Conservation (phyloP, 2,329 filamentous ascomycete species). For the Lachnellula cervina region DNA sequence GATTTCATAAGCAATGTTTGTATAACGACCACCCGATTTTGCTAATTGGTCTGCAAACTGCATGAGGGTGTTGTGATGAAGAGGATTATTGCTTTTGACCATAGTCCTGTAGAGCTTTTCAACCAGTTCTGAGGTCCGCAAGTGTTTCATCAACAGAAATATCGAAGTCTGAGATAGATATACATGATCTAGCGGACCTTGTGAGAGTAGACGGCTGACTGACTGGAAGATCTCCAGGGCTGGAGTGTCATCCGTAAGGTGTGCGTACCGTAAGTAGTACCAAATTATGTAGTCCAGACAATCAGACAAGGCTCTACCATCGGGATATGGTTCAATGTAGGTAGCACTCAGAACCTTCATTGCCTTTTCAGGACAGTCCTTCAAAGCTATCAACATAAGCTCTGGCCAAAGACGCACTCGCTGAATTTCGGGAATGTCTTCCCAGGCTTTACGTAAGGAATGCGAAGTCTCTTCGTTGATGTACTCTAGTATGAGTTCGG, state of each 20-base stretch:
- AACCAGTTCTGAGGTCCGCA: conserved; percentile 9
- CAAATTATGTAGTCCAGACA: conserved; percentile 22
- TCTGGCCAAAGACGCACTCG: conserved; percentile 15
- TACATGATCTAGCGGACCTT: conserved; percentile 10
- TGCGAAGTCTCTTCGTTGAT: background rate
- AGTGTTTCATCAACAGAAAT: conserved; percentile 15
- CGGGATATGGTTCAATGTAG: conserved; percentile 18
- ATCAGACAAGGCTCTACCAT: conserved; percentile 17
- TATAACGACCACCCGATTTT: conserved; percentile 34
- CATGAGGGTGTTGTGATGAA: conserved; percentile 23
- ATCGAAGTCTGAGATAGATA: conserved; percentile 20
- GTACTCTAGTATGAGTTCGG: background rate
- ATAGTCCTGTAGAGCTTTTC: conserved; percentile 20
- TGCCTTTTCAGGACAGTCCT: conserved; percentile 14
- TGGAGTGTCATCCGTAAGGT: background rate
- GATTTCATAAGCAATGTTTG: conserved; percentile 41
- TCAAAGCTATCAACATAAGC: conserved; percentile 18
- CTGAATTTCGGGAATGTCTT: background rate
- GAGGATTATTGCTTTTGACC: conserved; percentile 11
- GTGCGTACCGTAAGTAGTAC: conserved; percentile 11
- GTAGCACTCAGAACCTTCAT: conserved; percentile 23
- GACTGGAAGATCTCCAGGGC: conserved; percentile 3
- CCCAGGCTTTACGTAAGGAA: conserved; percentile 9
- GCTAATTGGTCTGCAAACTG: conserved; percentile 37
- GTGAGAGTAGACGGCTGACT: conserved; percentile 1